Percentiles rank a stretch among this genome's conserved stretches.
These are phyloP conservation scores for Apiotrichum laibachii DNA, from an alignment of 1,284 basidiomycete species.

Conservation along the genomic window DNA sequence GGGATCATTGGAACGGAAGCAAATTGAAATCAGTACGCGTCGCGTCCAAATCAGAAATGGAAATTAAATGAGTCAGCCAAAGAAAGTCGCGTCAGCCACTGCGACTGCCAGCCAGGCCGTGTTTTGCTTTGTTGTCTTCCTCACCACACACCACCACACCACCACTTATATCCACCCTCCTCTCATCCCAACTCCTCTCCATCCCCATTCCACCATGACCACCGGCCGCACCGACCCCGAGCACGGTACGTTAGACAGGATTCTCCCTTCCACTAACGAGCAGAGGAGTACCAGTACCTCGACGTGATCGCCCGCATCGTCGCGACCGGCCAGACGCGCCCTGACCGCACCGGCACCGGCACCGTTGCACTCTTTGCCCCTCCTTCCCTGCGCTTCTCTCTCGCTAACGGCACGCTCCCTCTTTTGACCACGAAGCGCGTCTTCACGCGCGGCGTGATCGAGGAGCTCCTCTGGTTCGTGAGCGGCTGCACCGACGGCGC, in stretches of 20 bases:
- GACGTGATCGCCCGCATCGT: conserved; percentile 73
- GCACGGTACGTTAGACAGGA: conserved; percentile 29
- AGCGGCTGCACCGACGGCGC: conserved; percentile 80
- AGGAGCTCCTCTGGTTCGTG: conserved; percentile 96
- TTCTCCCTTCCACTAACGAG: conserved; percentile 5
- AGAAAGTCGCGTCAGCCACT: neutral
- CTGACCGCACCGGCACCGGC: conserved; percentile 89
- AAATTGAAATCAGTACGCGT: neutral
- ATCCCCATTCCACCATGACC: conserved; percentile 10
- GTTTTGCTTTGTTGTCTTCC: neutral
- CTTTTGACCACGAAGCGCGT: conserved; percentile 94
- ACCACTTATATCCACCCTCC: neutral
- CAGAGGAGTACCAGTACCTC: conserved; percentile 83
- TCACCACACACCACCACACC: neutral
- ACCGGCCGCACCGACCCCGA: conserved; percentile 29
- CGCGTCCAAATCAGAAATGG: neutral
- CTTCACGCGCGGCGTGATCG: conserved; percentile 84
- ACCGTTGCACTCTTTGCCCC: conserved; percentile 88
- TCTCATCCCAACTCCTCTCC: neutral
- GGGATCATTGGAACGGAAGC: no score
- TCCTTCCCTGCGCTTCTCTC: conserved; percentile 78
- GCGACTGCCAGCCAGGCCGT: neutral
- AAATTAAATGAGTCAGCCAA: neutral
- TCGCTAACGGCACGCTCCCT: conserved; percentile 70
- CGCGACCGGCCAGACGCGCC: conserved; percentile 67